Percentiles rank a stretch among this genome's conserved stretches.
Evolutionary conservation across 768 basidiomycete genomes (phyloP).

Genomic region (Podaxis sp.): DNA sequence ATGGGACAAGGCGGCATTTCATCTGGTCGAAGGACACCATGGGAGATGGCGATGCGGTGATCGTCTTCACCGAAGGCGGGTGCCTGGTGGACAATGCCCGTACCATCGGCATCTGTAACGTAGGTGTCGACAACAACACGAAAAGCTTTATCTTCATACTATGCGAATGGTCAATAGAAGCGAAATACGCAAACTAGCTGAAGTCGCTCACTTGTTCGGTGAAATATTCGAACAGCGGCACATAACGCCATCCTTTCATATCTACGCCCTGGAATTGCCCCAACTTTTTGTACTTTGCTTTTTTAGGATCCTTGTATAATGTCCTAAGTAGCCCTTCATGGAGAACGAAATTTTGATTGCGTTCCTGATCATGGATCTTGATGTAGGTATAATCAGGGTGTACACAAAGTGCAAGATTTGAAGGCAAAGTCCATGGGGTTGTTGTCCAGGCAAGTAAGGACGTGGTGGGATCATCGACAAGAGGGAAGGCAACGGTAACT

Average conservation of each 20-base stretch:
- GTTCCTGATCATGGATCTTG: slow-evolving; percentile 92
- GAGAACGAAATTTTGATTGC: slow-evolving; percentile 85
- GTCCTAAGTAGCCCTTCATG: slow-evolving; percentile 83
- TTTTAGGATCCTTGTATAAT: slow-evolving; percentile 95
- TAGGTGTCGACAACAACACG: slow-evolving; percentile 87
- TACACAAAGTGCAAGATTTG: slow-evolving; percentile 92
- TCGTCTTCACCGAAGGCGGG: slow-evolving; percentile 99
- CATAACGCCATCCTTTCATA: slow-evolving; percentile 95
- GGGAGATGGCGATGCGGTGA: slow-evolving; percentile 84
- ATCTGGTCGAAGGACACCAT: slow-evolving; percentile 78
- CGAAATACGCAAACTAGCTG: neutral
- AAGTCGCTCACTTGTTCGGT: slow-evolving; percentile 67
- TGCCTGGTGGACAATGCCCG: slow-evolving; percentile 98
- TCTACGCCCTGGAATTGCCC: slow-evolving; percentile 85
- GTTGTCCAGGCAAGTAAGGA: slow-evolving; percentile 97
- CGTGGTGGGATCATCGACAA: slow-evolving; percentile 90
- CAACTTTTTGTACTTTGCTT: slow-evolving; percentile 92
- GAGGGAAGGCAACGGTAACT: slow-evolving; percentile 91
- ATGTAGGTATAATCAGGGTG: slow-evolving; percentile 95
- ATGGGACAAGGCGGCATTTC: slow-evolving; percentile 97
- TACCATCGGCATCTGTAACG: slow-evolving; percentile 90
- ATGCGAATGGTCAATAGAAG: neutral
- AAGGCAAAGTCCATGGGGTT: slow-evolving; percentile 97
- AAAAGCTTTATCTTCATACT: slow-evolving; percentile 93
- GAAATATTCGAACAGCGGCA: slow-evolving; percentile 95